Evolutionary conservation across 1,139 yeast species (phyloP).

Genomic region (Hansenula sp.): DNA sequence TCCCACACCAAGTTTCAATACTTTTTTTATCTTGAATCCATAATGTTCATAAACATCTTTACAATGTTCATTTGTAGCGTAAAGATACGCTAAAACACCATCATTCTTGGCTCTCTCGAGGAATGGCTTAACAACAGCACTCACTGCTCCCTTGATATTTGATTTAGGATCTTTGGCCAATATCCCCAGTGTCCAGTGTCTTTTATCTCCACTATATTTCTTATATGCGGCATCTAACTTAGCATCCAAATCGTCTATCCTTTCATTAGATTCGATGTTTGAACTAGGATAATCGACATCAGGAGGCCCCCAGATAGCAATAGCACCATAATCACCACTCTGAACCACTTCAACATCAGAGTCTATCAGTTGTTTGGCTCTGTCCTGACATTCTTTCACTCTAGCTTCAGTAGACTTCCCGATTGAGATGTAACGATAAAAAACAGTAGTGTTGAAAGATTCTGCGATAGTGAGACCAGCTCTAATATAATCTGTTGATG

Average conservation of each 20-base stretch:
- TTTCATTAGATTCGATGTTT: not conserved
- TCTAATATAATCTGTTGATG: too few species aligned
- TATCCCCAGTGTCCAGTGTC: constrained; percentile 11
- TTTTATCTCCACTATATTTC: constrained; percentile 5
- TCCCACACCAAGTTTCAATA: constrained; percentile 8
- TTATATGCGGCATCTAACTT: not conserved
- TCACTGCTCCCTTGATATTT: constrained; percentile 10
- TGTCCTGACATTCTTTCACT: too few species aligned
- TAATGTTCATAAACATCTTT: constrained; percentile 17
- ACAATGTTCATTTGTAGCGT: constrained; percentile 16
- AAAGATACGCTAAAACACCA: constrained; percentile 10
- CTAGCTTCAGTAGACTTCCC: too few species aligned
- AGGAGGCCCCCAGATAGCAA: constrained; percentile 17
- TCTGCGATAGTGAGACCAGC: too few species aligned
- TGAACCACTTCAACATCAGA: constrained; percentile 9
- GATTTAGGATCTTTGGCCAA: constrained; percentile 14
- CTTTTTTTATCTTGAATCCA: constrained; percentile 13
- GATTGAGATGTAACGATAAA: too few species aligned
- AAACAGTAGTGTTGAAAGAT: too few species aligned
- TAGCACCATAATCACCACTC: constrained; percentile 11
- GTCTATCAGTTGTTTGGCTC: constrained; percentile 5
- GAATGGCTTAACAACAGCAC: constrained; percentile 15
- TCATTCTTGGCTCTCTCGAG: constrained; percentile 6
- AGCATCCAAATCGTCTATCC: constrained; percentile 5
- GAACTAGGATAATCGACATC: constrained; percentile 2